These are phyloP conservation scores for Elsinoe perseae DNA, from an alignment of 2,329 filamentous ascomycete genomes.

Conservation along the genomic window DNA sequence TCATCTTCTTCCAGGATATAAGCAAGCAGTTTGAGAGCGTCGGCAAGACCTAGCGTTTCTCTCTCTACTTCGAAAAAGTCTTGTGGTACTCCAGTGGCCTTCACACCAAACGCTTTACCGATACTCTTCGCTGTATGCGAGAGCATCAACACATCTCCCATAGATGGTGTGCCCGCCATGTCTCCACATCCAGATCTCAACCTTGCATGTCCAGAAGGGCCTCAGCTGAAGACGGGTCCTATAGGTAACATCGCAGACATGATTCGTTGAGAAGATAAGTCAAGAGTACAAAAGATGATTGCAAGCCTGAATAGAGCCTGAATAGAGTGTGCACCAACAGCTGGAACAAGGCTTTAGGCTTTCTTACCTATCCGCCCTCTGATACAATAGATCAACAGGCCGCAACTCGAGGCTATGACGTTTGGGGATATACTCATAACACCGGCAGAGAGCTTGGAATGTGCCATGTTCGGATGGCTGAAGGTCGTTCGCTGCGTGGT, in stretches of 20 bases:
- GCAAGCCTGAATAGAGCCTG: background rate
- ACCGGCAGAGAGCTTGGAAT: background rate
- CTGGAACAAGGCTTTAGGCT: constrained; percentile 8
- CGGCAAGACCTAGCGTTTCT: constrained; percentile 36
- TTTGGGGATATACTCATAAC: background rate
- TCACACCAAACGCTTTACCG: constrained; percentile 11
- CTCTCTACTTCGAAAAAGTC: constrained; percentile 37
- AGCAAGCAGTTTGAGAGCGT: constrained; percentile 39
- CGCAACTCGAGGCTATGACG: constrained; percentile 9
- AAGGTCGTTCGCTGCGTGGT: background rate
- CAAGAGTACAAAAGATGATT: background rate
- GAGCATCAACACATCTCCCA: constrained; percentile 10
- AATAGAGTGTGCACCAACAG: constrained; percentile 1
- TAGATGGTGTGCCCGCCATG: constrained; percentile 9
- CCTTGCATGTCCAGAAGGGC: background rate
- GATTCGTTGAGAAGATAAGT: constrained; percentile 5
- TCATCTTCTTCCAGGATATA: constrained; percentile 35
- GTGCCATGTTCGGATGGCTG: background rate
- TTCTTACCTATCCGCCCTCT: background rate
- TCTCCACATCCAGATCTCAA: too few relatives aligned
- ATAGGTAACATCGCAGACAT: background rate
- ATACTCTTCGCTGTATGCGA: constrained; percentile 12
- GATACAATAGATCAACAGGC: constrained; percentile 12
- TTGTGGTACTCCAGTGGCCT: background rate
- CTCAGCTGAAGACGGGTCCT: background rate